These are phyloP conservation scores for Andalucia godoyi DNA, from an alignment of 78 protist genomes.

Conservation along the genomic window DNA sequence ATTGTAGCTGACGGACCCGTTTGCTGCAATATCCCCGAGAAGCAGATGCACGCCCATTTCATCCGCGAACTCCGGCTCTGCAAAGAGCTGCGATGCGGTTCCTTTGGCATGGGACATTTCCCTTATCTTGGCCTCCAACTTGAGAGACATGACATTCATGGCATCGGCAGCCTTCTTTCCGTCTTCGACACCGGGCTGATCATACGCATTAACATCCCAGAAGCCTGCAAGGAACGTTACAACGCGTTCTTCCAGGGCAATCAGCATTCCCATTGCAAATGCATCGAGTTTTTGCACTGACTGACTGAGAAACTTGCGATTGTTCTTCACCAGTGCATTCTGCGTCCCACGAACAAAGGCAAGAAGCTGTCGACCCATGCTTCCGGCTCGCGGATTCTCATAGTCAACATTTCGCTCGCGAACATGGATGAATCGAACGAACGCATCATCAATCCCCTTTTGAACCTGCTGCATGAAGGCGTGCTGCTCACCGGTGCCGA, in stretches of 20 bases:
- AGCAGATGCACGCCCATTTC: too few relatives aligned
- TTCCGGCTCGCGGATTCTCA: conserved; percentile 16
- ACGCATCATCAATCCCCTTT: conserved; percentile 26
- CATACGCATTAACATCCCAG: conserved; percentile 26
- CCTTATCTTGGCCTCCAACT: too few relatives aligned
- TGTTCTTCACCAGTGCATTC: conserved; percentile 21
- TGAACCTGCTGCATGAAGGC: conserved; percentile 46
- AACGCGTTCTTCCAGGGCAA: conserved; percentile 42
- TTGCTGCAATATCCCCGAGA: too few relatives aligned
- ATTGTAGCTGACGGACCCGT: too few relatives aligned
- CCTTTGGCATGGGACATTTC: too few relatives aligned
- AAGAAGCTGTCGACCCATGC: conserved; percentile 43
- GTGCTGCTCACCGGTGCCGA: conserved; percentile 44
- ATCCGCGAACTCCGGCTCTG: too few relatives aligned
- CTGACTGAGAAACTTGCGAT: neutral
- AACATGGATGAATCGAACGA: conserved; percentile 30
- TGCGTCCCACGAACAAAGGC: conserved; percentile 39
- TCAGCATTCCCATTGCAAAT: conserved; percentile 40
- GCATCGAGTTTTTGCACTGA: neutral
- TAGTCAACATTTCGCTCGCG: conserved; percentile 14
- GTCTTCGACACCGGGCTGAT: conserved; percentile 65
- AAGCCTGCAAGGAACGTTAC: conserved; percentile 34
- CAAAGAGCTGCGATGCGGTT: too few relatives aligned
- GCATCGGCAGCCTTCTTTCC: too few relatives aligned
- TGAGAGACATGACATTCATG: too few relatives aligned